Evolutionary conservation across 306 rosid species (phyloP), one percentile per base, ranked within the genome.

Genomic region (Vigna nakashimae): DNA sequence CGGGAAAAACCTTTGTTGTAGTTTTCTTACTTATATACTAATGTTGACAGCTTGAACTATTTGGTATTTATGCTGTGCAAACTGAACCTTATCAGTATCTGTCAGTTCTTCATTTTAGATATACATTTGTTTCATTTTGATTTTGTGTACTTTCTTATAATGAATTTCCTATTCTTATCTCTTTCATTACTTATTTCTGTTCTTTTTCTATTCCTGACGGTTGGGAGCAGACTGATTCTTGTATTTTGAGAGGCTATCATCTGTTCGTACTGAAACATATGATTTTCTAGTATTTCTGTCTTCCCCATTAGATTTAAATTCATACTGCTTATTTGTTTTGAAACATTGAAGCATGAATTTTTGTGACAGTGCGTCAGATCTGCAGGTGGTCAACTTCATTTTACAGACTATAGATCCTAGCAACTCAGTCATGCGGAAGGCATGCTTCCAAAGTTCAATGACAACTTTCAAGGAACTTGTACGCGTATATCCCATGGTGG

Each of bases 361-460:
- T 69, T 78, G 62, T 88, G 84, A 88, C 97, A 65, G 60, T 86
- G 81, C 79, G 91, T 82, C 81, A 78, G 84, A 82, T 75, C 75
- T 87, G 95, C 93, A 91, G 98, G 97, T 90, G 48, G 91, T 95
- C 79, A 89, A 83, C 86, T 92, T 91, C 90, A 89, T 92, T 83
- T 87, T 95, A 85, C 98, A 89, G 65, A 95, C 97, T 56, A 79
- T 92, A 77, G 98, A 95, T 78, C 98, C 97, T 20, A 92, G 98
- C 91, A 95, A 95, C 89, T 85, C 98, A 45, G 97, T 91, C 80
- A 87, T 95, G 91, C 96, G 98, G 74, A 92, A 88, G 86, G 78
- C 87, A 62, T 95, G 97, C 87, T 89, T 81, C 83, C 98, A 95
- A 82, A 95, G 91, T 72, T 91, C 98, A 80, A 87, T 92, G 93